These are phyloP conservation scores for Hypoxylon rickii DNA, from an alignment of 495 filamentous ascomycete genomes.

Conservation along the genomic window DNA sequence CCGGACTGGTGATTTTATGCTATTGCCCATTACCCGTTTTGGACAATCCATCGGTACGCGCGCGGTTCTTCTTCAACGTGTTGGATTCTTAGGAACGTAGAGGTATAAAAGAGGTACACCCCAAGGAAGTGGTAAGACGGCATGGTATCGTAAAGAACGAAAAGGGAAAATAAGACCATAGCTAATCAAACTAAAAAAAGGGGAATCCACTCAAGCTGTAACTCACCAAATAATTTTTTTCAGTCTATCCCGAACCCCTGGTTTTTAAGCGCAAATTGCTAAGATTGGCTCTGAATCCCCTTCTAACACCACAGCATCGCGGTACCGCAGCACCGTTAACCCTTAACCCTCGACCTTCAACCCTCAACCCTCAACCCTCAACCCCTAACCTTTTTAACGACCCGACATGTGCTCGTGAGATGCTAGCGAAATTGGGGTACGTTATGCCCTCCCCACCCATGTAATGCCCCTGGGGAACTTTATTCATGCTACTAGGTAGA, in stretches of 20 bases:
- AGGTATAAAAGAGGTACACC: constrained; percentile 10
- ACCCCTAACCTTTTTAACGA: too few species aligned
- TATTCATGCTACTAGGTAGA: constrained; percentile 35
- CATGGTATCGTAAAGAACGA: constrained; percentile 7
- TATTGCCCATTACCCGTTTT: constrained; percentile 1
- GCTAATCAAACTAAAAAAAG: constrained; percentile 35
- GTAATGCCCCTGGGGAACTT: constrained; percentile 15
- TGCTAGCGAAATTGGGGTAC: constrained; percentile 31
- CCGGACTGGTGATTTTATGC: constrained; percentile 24
- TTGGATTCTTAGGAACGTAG: background rate
- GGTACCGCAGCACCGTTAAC: too few species aligned
- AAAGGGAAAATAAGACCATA: constrained; percentile 36
- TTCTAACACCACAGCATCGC: background rate
- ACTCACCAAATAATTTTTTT: constrained; percentile 27
- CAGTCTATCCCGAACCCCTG: constrained; percentile 24
- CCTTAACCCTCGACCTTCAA: too few species aligned
- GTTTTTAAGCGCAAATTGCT: constrained; percentile 29
- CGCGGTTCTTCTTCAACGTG: background rate
- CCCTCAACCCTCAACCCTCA: too few species aligned
- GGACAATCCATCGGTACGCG: constrained; percentile 1
- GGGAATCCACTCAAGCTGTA: constrained; percentile 32
- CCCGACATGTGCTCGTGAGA: constrained; percentile 26
- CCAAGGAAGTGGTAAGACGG: constrained; percentile 8
- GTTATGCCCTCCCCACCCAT: constrained; percentile 28
- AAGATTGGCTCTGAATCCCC: constrained; percentile 29